phyloP scores from a whole-genome alignment of 306 rosid genomes.

The Alnus rubra region DNA sequence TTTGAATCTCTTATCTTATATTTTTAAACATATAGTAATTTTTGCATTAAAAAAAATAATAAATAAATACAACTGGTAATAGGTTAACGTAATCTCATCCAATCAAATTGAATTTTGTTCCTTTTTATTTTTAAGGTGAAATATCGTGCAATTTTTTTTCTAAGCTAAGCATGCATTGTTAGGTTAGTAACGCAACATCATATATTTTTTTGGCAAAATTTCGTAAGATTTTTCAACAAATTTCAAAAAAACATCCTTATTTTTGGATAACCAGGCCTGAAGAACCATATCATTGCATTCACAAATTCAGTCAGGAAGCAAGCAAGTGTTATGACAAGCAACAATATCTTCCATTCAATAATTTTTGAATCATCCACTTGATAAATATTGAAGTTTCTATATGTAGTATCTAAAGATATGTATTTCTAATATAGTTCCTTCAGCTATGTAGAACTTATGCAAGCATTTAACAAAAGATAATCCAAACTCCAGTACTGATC shows the following conservation, averaged over 20 bases:
- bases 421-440: conserved; percentile 18
- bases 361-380: not conserved
- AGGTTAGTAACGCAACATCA: too few species aligned
- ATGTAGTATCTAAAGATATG: conserved; percentile 15
- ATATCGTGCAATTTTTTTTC: too few species aligned
- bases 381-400: conserved; percentile 18
- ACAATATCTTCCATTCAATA: conserved; percentile 4
- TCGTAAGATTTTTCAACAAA: not conserved
- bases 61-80: too few species aligned
- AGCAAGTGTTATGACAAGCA: not conserved
- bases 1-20: too few species aligned
- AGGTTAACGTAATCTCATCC: too few species aligned
- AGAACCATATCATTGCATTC: not conserved
- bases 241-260: not conserved
- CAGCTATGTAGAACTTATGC: not conserved
- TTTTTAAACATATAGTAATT: too few species aligned
- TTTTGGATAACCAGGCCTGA: not conserved
- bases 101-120: too few species aligned
- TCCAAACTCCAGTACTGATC: conserved; percentile 18
- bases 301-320: not conserved
- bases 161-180: too few species aligned
- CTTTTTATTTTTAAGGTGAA: too few species aligned
- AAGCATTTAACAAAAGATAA: not conserved
- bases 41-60: too few species aligned
- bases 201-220: too few species aligned